A percentile compares a stretch with the other conserved stretches of the same genome.
These are phyloP conservation scores for Cercospora sp. DNA, from an alignment of 2,329 filamentous ascomycete species.

Conservation along the genomic window DNA sequence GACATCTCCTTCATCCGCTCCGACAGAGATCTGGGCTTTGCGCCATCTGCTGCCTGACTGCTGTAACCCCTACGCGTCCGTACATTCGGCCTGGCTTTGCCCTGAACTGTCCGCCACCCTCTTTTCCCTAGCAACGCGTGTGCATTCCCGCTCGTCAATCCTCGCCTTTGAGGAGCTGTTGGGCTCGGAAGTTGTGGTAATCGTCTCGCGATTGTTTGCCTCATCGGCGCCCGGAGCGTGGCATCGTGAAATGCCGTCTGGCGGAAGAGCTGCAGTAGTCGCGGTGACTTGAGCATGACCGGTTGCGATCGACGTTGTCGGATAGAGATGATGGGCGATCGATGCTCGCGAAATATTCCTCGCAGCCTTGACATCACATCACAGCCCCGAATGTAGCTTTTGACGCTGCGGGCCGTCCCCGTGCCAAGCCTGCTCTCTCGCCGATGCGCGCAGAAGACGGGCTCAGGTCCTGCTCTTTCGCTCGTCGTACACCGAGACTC, in stretches of 20 bases:
- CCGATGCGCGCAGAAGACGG: neutral
- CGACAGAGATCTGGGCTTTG: constrained; percentile 45
- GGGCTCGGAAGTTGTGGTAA: constrained; percentile 13
- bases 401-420: neutral
- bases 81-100: constrained; percentile 23
- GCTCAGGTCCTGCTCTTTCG: constrained; percentile 1
- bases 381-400: neutral
- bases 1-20: constrained; percentile 79
- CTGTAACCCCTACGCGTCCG: constrained; percentile 41
- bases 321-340: neutral
- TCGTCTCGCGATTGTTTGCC: constrained; percentile 17
- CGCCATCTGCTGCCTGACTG: constrained; percentile 29
- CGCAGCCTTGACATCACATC: constrained; percentile 5
- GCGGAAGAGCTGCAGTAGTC: constrained; percentile 20
- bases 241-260: constrained; percentile 21
- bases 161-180: constrained; percentile 15
- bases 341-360: neutral
- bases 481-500: neutral
- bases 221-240: constrained; percentile 8
- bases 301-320: constrained; percentile 4
- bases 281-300: constrained; percentile 26
- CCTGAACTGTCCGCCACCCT: constrained; percentile 24
- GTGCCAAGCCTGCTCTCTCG: neutral
- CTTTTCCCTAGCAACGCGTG: constrained; percentile 11
- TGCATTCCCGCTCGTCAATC: constrained; percentile 16